Conservation (phyloP, 148 eudicot genomes). For the Talinum fruticosum region DNA sequence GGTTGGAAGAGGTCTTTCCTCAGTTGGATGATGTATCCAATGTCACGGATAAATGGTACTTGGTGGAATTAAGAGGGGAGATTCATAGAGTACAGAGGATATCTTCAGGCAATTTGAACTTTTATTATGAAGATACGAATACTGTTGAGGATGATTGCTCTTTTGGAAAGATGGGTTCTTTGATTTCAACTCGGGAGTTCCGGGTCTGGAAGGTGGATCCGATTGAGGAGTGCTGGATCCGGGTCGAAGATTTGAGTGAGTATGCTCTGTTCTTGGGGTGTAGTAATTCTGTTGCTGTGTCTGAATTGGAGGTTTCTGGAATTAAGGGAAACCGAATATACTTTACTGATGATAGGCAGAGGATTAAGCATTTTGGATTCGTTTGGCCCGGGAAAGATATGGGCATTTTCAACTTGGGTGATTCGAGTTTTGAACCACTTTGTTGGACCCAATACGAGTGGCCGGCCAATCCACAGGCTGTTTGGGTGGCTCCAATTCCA, state of each 20-base stretch:
- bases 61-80: slow-evolving; percentile 22
- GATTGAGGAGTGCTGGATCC: background rate
- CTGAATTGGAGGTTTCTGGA: slow-evolving; percentile 14
- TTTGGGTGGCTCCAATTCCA: slow-evolving; percentile 28
- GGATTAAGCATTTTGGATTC: slow-evolving; percentile 25
- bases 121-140: slow-evolving; percentile 1
- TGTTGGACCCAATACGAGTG: slow-evolving; percentile 18
- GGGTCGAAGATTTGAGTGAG: background rate
- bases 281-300: slow-evolving; percentile 18
- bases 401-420: slow-evolving; percentile 27
- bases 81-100: slow-evolving; percentile 20
- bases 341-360: slow-evolving; percentile 31
- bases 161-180: too few species aligned
- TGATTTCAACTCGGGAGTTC: slow-evolving; percentile 17
- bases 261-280: slow-evolving; percentile 29
- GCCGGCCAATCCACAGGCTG: slow-evolving; percentile 3
- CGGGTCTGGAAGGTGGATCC: slow-evolving; percentile 23
- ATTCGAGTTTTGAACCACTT: slow-evolving; percentile 22
- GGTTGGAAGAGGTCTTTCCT: background rate
- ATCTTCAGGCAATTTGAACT: background rate
- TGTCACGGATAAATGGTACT: slow-evolving; percentile 20
- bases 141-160: background rate
- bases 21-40: background rate
- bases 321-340: slow-evolving; percentile 23
- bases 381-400: slow-evolving; percentile 23